Percentiles rank a stretch among this genome's conserved stretches.
Conservation (phyloP, 148 eudicot genomes). For the Camellia sinensis region DNA sequence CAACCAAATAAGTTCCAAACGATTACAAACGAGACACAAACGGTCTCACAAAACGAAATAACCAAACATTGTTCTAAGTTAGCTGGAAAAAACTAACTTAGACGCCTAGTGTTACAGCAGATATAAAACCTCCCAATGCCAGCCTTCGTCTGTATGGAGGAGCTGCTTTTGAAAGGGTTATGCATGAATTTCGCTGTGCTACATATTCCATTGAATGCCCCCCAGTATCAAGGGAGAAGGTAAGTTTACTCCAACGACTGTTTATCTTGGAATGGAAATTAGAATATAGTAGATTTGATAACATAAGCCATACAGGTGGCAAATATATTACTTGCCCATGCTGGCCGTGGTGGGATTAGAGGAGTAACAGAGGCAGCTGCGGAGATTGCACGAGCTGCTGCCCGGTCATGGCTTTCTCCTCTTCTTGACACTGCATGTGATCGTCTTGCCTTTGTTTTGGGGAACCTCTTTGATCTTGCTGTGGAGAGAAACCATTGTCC, state of each 20-base stretch:
- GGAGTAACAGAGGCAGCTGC: constrained; percentile 93
- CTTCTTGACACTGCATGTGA: constrained; percentile 95
- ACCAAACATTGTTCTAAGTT: too few species aligned
- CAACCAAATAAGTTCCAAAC: too few species aligned
- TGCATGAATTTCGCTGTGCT: constrained; percentile 98
- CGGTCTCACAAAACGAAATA: too few species aligned
- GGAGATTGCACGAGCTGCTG: constrained; percentile 98
- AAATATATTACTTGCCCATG: constrained; percentile 92
- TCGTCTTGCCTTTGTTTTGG: constrained; percentile 81
- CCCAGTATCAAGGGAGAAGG: constrained; percentile 91
- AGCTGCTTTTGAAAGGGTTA: constrained; percentile 94
- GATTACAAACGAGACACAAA: too few species aligned
- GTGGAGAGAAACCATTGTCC: constrained; percentile 61
- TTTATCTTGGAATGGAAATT: constrained; percentile 12
- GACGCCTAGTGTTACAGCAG: constrained; percentile 79
- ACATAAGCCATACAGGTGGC: constrained; percentile 59
- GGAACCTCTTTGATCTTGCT: constrained; percentile 84
- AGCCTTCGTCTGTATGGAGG: constrained; percentile 91
- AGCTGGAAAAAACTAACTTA: too few species aligned
- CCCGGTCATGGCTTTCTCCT: constrained; percentile 89
- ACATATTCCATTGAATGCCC: constrained; percentile 96
- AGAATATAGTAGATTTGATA: constrained; percentile 3
- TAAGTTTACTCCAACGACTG: constrained; percentile 14
- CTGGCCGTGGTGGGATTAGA: constrained; percentile 89
- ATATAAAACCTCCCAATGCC: constrained; percentile 81